phyloP scores from a whole-genome alignment of 208 protist genomes.

The Crithidia expoeki region DNA sequence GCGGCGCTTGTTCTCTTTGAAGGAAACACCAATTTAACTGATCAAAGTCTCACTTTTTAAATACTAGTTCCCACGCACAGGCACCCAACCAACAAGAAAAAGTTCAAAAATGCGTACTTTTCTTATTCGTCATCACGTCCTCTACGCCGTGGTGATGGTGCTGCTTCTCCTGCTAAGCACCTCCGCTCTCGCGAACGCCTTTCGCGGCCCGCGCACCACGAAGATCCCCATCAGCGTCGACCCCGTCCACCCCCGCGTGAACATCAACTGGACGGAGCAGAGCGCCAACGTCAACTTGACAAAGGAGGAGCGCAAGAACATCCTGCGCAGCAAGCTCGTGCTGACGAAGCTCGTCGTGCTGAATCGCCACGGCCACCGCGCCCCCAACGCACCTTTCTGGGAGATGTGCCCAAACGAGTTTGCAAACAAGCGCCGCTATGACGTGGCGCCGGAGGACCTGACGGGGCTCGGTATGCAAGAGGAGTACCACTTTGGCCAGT shows the following conservation, averaged over 20 bases:
- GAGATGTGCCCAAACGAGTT: constrained; percentile 66
- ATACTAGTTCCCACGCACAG: too few relatives aligned
- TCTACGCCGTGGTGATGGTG: constrained; percentile 1
- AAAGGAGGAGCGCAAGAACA: constrained; percentile 38
- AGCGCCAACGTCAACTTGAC: constrained; percentile 37
- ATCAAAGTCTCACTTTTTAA: too few relatives aligned
- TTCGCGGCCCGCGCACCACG: constrained; percentile 2
- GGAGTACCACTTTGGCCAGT: constrained; percentile 75
- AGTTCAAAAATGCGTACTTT: background rate
- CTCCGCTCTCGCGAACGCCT: constrained; percentile 11
- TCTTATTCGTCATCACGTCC: background rate
- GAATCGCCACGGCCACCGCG: constrained; percentile 82
- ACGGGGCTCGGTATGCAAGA: constrained; percentile 81
- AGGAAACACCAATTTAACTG: too few relatives aligned
- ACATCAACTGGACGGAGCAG: constrained; percentile 65
- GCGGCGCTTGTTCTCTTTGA: too few relatives aligned
- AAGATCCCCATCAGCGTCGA: constrained; percentile 10
- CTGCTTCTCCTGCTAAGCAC: constrained; percentile 19
- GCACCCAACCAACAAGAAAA: background rate
- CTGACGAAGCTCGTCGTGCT: constrained; percentile 78
- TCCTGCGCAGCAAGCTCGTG: constrained; percentile 52
- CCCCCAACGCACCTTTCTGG: constrained; percentile 84
- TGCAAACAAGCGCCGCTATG: constrained; percentile 54
- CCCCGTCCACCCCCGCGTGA: constrained; percentile 47
- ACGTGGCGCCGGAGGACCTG: constrained; percentile 73